Evolutionary conservation across 1,139 yeast genomes (phyloP), one percentile per base, ranked within the genome.

Genomic region (Taiozyma onychis): DNA sequence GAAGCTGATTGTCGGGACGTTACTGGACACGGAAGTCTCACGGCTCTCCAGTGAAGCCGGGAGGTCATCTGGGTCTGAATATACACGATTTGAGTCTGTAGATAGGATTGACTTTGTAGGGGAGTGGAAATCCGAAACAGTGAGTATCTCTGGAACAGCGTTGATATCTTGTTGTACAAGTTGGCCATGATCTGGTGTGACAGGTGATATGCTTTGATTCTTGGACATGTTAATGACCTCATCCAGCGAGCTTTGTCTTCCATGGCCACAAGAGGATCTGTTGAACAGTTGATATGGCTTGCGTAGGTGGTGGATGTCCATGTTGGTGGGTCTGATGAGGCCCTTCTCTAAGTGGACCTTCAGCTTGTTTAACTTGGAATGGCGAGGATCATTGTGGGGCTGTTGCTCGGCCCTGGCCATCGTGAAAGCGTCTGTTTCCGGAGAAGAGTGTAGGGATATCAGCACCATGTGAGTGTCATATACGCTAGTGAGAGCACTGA

Each of bases 91-190:
- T 4, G 47, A 44, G 18, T 49, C 52, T 9, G 22, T 21, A 2
- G 56, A 53, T 7, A 44, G 41, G 2, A 54, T 44, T 16, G 62
- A 57, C 21, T 50, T 50, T 2, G 59, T 39, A 3, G 62, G 59
- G 3, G 57, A 55, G 34, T 50, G 49, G 41, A 55, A 49, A 34
- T 54, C 51, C 5, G 57, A 49, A 9, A 57, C 58, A 8, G 42
- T 48, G 5, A 39, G 48, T 9, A 58, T 53, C 14, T 53, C 53
- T 1, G 57, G 56, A 9, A 48, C 22, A 3, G 41, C 24, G 18
- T 46, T 39, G 37, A 53, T 48, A 34, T 44, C 47, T 8, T 22
- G 8, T 18, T 35, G 11, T 9, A 30, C 24, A n/a, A 24, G 41
- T n/a, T 53, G 43, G 37, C 32, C 24, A 3, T n/a, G 18, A 6